Conservation (phyloP, 1,139 yeast genomes). For the Hyphopichia wangnamkhiaoensis region DNA sequence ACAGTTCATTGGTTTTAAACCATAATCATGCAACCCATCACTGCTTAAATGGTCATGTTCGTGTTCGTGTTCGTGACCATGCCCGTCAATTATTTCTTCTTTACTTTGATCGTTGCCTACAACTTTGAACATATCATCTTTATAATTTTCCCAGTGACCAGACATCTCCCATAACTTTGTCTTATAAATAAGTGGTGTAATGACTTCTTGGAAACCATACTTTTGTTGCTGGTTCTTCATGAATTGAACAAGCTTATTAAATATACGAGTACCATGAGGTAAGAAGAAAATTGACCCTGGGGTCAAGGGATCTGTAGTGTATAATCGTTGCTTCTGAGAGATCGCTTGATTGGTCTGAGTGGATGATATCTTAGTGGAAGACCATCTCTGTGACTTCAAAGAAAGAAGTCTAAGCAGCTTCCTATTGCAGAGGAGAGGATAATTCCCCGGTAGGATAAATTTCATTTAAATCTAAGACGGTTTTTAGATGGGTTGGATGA, state of each 20-base stretch:
- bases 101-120: constrained; percentile 45
- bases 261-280: constrained; percentile 87
- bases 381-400: not conserved
- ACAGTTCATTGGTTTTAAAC: constrained; percentile 97
- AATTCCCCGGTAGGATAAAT: no score
- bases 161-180: constrained; percentile 85
- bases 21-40: constrained; percentile 59
- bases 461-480: no score
- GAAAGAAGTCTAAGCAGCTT: no score
- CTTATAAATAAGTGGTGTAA: constrained; percentile 89
- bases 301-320: constrained; percentile 72
- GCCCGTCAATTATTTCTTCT: constrained; percentile 23
- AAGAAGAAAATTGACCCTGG: constrained; percentile 90
- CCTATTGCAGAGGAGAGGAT: no score
- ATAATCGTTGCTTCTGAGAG: constrained; percentile 68
- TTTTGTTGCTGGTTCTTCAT: constrained; percentile 82
- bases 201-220: constrained; percentile 89
- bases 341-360: constrained; percentile 49
- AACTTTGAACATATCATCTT: constrained; percentile 91
- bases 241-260: constrained; percentile 74
- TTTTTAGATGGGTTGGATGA: no score
- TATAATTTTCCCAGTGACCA: constrained; percentile 96
- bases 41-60: constrained; percentile 12
- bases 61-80: constrained; percentile 16
- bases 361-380: constrained; percentile 18